These are phyloP conservation scores for Nepenthes mirabilis DNA, from an alignment of 148 eudicot species.

Conservation along the genomic window DNA sequence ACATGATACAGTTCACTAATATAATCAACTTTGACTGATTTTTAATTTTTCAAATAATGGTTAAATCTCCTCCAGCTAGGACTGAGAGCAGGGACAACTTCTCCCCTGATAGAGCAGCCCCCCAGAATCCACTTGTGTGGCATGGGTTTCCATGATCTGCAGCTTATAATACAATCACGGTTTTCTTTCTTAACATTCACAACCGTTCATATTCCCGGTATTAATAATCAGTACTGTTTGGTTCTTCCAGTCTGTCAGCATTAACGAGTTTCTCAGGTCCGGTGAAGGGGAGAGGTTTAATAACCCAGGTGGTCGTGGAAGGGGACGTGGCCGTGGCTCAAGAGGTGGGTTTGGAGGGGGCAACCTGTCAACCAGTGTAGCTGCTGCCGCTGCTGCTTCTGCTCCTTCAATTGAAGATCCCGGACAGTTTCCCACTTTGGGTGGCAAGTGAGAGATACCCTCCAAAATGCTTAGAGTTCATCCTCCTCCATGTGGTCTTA, in stretches of 20 bases:
- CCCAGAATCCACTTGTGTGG: too few relatives aligned
- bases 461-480: background rate
- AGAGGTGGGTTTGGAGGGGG: background rate
- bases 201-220: background rate
- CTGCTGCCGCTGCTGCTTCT: background rate
- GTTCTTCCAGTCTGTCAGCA: background rate
- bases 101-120: too few relatives aligned
- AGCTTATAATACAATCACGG: background rate
- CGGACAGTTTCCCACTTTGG: background rate
- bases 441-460: background rate
- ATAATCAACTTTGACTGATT: too few relatives aligned
- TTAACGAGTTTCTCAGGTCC: background rate
- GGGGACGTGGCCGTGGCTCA: constrained; percentile 3
- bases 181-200: background rate
- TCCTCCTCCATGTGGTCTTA: too few relatives aligned
- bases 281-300: background rate
- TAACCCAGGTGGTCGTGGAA: background rate
- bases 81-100: too few relatives aligned
- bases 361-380: background rate
- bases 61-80: too few relatives aligned
- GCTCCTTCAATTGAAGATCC: background rate
- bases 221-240: background rate
- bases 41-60: too few relatives aligned
- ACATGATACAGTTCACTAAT: too few relatives aligned
- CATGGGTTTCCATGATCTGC: too few relatives aligned